Evolutionary conservation across 306 rosid species (phyloP).

Genomic region (Luffa acutangula): DNA sequence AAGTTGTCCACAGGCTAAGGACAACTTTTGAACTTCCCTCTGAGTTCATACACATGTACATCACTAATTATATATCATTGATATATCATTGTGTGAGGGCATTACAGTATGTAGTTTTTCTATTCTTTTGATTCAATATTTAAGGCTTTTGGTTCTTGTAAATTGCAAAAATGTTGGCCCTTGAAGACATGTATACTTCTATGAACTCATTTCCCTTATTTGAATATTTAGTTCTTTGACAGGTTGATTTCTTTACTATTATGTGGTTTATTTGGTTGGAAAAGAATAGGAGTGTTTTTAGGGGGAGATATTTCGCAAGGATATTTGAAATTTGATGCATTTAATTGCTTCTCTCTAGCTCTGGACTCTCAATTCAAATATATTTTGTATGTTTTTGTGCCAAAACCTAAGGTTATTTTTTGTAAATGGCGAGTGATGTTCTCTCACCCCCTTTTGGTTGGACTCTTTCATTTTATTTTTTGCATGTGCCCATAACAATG

Average conservation of each 20-base stretch:
- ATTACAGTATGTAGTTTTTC: conserved; percentile 51
- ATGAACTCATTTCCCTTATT: background rate
- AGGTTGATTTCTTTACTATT: background rate
- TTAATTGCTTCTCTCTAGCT: background rate
- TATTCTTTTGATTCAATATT: background rate
- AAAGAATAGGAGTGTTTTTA: background rate
- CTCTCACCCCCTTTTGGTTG: background rate
- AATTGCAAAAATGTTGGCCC: background rate
- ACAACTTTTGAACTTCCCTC: conserved; percentile 93
- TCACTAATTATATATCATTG: conserved; percentile 92
- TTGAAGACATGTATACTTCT: background rate
- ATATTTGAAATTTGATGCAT: background rate
- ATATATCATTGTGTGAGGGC: conserved; percentile 92
- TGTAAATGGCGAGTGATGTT: no score
- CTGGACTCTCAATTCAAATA: background rate
- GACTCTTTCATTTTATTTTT: no score
- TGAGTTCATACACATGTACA: conserved; percentile 91
- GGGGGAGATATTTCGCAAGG: background rate
- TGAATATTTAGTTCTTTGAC: background rate
- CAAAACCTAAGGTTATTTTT: no score
- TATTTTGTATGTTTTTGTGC: background rate
- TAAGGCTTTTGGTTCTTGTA: background rate
- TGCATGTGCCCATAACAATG: background rate
- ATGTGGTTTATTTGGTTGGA: background rate
- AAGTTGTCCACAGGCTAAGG: conserved; percentile 96